phyloP scores from a whole-genome alignment of 2,329 filamentous ascomycete genomes.

The Talaromyces amestolkiae region DNA sequence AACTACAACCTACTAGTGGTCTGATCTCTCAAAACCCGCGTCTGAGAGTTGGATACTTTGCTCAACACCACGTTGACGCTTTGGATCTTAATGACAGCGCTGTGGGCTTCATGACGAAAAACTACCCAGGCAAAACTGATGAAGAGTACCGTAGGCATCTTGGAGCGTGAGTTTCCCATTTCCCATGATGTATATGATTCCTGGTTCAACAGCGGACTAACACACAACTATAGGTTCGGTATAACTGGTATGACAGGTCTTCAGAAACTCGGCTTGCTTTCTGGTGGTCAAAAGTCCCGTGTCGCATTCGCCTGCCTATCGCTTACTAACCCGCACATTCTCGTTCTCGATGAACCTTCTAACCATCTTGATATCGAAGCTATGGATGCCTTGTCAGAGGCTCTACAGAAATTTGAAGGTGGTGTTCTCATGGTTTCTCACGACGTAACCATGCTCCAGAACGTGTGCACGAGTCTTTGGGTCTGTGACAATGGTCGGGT shows the following conservation, averaged over 20 bases:
- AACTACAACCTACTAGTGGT: constrained; percentile 71
- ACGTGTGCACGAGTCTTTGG: constrained; percentile 91
- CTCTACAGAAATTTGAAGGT: constrained; percentile 81
- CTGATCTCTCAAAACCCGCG: constrained; percentile 85
- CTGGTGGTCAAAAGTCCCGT: constrained; percentile 96
- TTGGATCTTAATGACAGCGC: constrained; percentile 85
- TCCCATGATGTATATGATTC: no score
- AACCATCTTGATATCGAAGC: constrained; percentile 99
- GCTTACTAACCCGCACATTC: constrained; percentile 89
- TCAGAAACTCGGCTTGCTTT: constrained; percentile 91
- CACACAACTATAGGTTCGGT: constrained; percentile 49
- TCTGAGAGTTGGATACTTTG: constrained; percentile 91
- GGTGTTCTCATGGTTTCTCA: constrained; percentile 98
- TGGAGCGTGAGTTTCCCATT: constrained; percentile 65
- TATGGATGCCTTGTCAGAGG: constrained; percentile 90
- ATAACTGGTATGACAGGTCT: constrained; percentile 92
- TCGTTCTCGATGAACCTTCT: constrained; percentile 96
- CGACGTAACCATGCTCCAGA: constrained; percentile 98
- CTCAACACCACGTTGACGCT: constrained; percentile 96
- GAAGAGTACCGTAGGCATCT: constrained; percentile 96
- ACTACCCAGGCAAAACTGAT: constrained; percentile 84
- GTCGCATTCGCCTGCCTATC: constrained; percentile 97
- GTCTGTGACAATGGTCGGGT: constrained; percentile 93
- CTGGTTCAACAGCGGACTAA: neutral
- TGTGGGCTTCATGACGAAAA: constrained; percentile 93